Evolutionary conservation across 192 early-diverging fungal species (phyloP).

Genomic region (Coemansia sp.): DNA sequence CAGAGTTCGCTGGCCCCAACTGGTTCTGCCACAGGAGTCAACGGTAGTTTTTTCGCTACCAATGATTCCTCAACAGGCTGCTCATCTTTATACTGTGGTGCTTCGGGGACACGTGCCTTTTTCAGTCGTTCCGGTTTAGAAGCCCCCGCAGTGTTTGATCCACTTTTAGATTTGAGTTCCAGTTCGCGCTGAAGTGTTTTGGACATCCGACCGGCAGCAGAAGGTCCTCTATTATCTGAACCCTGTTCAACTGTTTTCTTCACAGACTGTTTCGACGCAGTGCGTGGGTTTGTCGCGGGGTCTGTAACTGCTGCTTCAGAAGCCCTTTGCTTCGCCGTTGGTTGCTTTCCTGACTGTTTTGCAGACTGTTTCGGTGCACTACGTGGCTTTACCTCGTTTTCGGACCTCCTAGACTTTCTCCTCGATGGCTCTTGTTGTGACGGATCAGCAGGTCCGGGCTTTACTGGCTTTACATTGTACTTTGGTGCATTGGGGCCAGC

Average conservation of each 20-base stretch:
- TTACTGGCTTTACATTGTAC: neutral
- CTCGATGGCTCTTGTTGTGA: neutral
- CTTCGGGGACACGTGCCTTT: neutral
- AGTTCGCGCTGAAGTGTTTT: slow-evolving; percentile 8
- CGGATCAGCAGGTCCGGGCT: neutral
- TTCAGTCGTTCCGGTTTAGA: neutral
- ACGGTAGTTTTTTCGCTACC: too few relatives aligned
- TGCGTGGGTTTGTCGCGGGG: too few relatives aligned
- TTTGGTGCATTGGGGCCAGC: neutral
- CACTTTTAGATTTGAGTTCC: neutral
- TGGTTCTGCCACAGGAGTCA: too few relatives aligned
- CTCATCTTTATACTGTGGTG: neutral
- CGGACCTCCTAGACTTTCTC: neutral
- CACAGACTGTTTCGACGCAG: too few relatives aligned
- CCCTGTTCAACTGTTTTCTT: too few relatives aligned
- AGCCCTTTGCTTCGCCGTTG: neutral
- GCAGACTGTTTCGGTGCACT: neutral
- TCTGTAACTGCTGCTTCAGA: too few relatives aligned
- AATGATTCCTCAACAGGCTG: too few relatives aligned
- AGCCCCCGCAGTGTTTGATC: neutral
- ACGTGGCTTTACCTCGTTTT: neutral
- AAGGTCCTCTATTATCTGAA: too few relatives aligned
- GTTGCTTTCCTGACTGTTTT: neutral
- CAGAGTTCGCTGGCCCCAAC: neutral
- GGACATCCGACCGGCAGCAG: slow-evolving; percentile 2